Base-by-base conservation (phyloP, 2,329 filamentous ascomycete species). In the Aspergillus sp. region DNA sequence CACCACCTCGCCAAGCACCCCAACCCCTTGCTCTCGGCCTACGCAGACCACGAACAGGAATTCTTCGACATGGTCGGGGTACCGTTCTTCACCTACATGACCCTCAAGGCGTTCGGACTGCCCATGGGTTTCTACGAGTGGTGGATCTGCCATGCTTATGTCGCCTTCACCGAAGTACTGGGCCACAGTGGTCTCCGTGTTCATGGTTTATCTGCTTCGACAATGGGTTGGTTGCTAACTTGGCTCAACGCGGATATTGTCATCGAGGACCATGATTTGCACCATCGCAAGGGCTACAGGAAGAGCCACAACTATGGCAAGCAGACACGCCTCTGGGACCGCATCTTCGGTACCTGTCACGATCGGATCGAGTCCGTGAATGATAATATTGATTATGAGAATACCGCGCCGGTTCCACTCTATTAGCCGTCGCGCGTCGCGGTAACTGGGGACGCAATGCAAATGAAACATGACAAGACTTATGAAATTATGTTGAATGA, bases 251-350 rank as follows among this genome's bases (percentile, higher is more conserved):
- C 52, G 14, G 61, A 63, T 21, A 56, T 63, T 54, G 59, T 59
- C 21, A 57, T 63, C 23, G 61, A 63, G 46, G 61, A 63, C 39
- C 61, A 63, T 21, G 61, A 63, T 35, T 47, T 63, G 15, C 59
- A 63, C 15, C 59, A 63, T 35, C 61, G 61, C 52, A 62, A 62
- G 45, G 61, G 61, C 1, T 63, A 57, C 56, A 50, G 59, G 15
- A 61, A 54, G 51, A 63, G 61, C 37, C 49, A 62, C 25, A 63
- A 63, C 27, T 63, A 63, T 43, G 61, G 61, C 33, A 63, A 63
- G 55, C 59, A 63, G 52, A 61, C 61, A 14, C 59, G 61, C 19
- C 59, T 63, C n/a, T 63, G 61, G 61, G 61, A 63, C 40, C 57
- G 55, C 4, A 37, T 63, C n/a, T 63, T 63, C 19, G 59, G 59